These are phyloP conservation scores for Fusarium equiseti DNA, from an alignment of 2,329 filamentous ascomycete genomes.

Conservation along the genomic window DNA sequence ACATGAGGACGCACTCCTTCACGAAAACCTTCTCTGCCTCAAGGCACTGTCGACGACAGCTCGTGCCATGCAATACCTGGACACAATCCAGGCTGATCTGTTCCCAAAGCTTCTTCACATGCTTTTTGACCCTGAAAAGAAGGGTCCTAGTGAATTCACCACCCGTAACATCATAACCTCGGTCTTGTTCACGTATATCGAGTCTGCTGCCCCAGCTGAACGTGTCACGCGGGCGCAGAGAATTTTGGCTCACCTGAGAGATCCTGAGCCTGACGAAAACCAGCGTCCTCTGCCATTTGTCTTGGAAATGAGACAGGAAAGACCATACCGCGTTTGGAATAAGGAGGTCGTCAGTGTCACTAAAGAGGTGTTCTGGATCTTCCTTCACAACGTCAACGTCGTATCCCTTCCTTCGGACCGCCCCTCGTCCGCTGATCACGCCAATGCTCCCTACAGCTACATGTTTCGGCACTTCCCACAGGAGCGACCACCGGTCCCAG, in stretches of 20 bases:
- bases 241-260: constrained; percentile 83
- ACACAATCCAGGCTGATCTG: constrained; percentile 81
- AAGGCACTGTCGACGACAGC: constrained; percentile 96
- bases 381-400: constrained; percentile 92
- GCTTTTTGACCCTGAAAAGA: constrained; percentile 98
- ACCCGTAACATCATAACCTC: constrained; percentile 92
- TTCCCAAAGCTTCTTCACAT: constrained; percentile 89
- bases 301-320: constrained; percentile 84
- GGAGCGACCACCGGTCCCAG: constrained; percentile 88
- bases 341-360: constrained; percentile 93
- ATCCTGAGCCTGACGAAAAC: constrained; percentile 80
- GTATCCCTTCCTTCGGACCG: constrained; percentile 71
- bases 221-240: constrained; percentile 76
- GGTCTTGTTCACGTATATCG: constrained; percentile 88
- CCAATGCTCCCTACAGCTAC: constrained; percentile 64
- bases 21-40: constrained; percentile 91
- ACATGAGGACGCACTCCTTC: constrained; percentile 91
- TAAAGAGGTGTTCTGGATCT: constrained; percentile 99
- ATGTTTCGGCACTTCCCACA: constrained; percentile 83
- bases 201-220: constrained; percentile 71
- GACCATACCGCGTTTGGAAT: constrained; percentile 94
- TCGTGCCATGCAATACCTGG: constrained; percentile 83
- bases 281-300: constrained; percentile 87
- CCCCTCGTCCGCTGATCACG: constrained; percentile 49
- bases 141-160: constrained; percentile 95